phyloP scores from a whole-genome alignment of 345 rosid species.

The Hibiscus tridactylites region DNA sequence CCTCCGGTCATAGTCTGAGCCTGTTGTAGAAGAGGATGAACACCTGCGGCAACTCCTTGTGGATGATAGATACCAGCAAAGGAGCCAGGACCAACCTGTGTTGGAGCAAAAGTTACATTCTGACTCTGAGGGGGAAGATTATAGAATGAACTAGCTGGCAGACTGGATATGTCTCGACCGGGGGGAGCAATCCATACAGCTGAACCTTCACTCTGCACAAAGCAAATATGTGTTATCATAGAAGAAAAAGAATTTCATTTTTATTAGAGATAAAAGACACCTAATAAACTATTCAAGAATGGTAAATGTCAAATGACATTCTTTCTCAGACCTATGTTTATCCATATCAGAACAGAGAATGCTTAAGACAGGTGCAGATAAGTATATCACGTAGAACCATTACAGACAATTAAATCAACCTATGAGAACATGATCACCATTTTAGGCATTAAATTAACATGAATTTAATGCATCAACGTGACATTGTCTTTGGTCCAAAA shows the following conservation, averaged over 20 bases:
- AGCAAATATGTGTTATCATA: constrained; percentile 16
- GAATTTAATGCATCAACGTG: neutral
- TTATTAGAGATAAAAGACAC: neutral
- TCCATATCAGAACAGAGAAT: neutral
- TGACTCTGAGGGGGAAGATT: constrained; percentile 81
- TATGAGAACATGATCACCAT: neutral
- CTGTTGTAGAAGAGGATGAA: constrained; percentile 74
- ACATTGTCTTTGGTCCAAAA: neutral
- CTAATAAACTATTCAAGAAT: neutral
- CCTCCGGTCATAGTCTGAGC: constrained; percentile 64
- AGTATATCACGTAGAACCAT: neutral
- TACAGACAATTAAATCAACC: neutral
- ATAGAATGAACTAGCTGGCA: constrained; percentile 72
- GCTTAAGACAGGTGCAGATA: neutral
- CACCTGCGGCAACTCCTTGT: constrained; percentile 58
- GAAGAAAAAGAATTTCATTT: neutral
- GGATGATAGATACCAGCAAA: constrained; percentile 70
- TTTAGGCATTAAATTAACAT: neutral
- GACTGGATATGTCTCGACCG: constrained; percentile 61
- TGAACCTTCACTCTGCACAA: constrained; percentile 71
- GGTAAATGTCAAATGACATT: neutral
- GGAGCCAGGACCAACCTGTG: constrained; percentile 64
- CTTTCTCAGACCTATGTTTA: neutral
- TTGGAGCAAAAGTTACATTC: constrained; percentile 66
- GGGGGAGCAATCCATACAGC: constrained; percentile 80